phyloP scores from a whole-genome alignment of 352 stramenopile species.

The Phytophthora ohioensis region DNA sequence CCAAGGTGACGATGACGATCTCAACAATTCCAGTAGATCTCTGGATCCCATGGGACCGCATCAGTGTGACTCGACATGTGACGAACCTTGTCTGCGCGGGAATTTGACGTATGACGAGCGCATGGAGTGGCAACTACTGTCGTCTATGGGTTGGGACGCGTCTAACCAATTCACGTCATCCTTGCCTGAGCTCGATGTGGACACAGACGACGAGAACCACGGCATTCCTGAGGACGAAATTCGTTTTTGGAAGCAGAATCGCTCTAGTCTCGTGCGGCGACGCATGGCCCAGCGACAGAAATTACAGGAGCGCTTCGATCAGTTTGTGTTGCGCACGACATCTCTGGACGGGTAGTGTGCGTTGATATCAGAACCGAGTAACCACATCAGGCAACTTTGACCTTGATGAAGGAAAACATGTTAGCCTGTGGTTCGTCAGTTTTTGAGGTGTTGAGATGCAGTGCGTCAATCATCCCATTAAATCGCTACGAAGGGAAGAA shows the following conservation, averaged over 20 bases:
- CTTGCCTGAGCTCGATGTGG: slow-evolving; percentile 72
- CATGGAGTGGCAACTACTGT: slow-evolving; percentile 83
- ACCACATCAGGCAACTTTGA: slow-evolving; percentile 16
- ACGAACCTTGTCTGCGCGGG: slow-evolving; percentile 55
- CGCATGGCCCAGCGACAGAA: slow-evolving; percentile 84
- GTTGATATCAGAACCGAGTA: slow-evolving; percentile 29
- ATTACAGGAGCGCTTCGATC: slow-evolving; percentile 87
- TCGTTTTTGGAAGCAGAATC: slow-evolving; percentile 88
- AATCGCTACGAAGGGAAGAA: slow-evolving; percentile 18
- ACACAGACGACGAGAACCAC: slow-evolving; percentile 82
- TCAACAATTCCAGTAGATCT: slow-evolving; percentile 53
- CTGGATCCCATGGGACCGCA: slow-evolving; percentile 48
- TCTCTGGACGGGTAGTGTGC: slow-evolving; percentile 42
- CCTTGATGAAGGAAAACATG: slow-evolving; percentile 2
- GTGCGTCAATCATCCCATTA: neutral
- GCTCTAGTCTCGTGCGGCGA: slow-evolving; percentile 74
- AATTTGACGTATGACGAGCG: slow-evolving; percentile 72
- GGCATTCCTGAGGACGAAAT: slow-evolving; percentile 89
- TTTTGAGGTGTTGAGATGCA: slow-evolving; percentile 7
- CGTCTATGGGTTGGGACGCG: slow-evolving; percentile 86
- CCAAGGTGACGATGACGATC: slow-evolving; percentile 50
- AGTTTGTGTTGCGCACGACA: slow-evolving; percentile 80
- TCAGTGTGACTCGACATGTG: slow-evolving; percentile 61
- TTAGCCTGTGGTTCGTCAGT: slow-evolving; percentile 1
- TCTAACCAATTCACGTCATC: slow-evolving; percentile 67